Evolutionary conservation across 805 yeast species (phyloP), one percentile per base, ranked within the genome.

Genomic region (Ogataea paradorogensis): DNA sequence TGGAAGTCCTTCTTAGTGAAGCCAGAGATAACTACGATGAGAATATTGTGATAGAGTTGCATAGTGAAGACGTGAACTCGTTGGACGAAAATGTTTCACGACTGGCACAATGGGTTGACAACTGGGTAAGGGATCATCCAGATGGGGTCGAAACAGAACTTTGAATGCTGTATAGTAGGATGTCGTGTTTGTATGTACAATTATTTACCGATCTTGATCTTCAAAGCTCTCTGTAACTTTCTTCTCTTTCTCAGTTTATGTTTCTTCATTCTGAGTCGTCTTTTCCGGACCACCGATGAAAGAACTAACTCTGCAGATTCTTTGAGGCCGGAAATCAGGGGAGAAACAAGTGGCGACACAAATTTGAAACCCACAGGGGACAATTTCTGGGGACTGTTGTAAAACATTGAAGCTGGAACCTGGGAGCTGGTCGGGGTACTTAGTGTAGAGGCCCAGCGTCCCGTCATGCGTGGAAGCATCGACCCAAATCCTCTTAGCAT

Each of bases 181-280:
- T 22, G 25, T 32, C 7, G 28, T 20, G 27, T 29, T 23, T 35
- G 28, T 40, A 30, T 40, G 43, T 40, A 38, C 37, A 35, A 27
- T 44, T 45, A 63, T 55, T 56, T 62, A 50, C 82, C 80, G 53
- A 80, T 66, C 63, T 82, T 83, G 63, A 80, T 80, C 76, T 76
- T 82, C 61, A 82, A 70, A 11, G 93, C 84, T 64, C 95, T 77
- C 65, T 90, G 95, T 32, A 82, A 86, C 78, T 82, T 89, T 78
- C 97, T 84, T 77, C 98, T 85, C 82, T 93, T 93, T 71, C 93
- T 84, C 63, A 88, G 74, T 73, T 93, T 93, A 68, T 93, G 99
- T 62, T 90, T 87, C 78, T 91, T 93, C 97, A 93, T 93, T 75
- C 89, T 91, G 63, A 86, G 79, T 67, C 86, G 78, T 70, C 99